A percentile compares a stretch with the other conserved stretches of the same genome.
phyloP scores from a whole-genome alignment of 2,329 filamentous ascomycete genomes.

The Cylindrodendrum hubeiense region DNA sequence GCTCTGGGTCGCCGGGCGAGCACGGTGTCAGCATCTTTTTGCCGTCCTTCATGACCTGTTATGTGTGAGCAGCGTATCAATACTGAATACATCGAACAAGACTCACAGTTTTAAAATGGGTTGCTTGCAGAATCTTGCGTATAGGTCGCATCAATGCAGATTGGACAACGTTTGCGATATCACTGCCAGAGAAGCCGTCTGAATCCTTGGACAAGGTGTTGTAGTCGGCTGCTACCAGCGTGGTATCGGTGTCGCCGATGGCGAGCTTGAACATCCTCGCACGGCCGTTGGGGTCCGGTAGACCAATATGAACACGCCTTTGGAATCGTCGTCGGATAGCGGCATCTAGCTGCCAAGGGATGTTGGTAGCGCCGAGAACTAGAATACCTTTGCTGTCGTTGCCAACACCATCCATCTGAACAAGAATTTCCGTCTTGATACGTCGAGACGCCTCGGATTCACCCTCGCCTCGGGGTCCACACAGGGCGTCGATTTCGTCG shows the following conservation, averaged over 20 bases:
- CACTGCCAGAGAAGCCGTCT: constrained; percentile 95
- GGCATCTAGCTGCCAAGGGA: constrained; percentile 97
- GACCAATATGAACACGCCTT: constrained; percentile 91
- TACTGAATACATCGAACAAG: background rate
- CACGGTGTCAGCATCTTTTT: constrained; percentile 84
- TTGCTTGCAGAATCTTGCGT: constrained; percentile 95
- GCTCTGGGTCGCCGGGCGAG: constrained; percentile 88
- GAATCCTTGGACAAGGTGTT: constrained; percentile 83
- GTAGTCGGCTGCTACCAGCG: constrained; percentile 82
- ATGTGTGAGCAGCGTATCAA: constrained; percentile 8
- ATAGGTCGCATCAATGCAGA: constrained; percentile 98
- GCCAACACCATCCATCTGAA: constrained; percentile 99
- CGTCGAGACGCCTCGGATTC: constrained; percentile 97
- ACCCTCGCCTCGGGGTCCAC: constrained; percentile 91
- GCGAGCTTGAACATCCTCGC: constrained; percentile 96
- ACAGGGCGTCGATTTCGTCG: constrained; percentile 96
- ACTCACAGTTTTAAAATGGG: constrained; percentile 93
- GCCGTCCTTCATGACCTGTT: constrained; percentile 77
- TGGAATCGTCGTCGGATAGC: constrained; percentile 98
- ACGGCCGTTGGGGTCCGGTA: constrained; percentile 88
- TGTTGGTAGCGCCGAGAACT: constrained; percentile 96
- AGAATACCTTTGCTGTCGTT: constrained; percentile 94
- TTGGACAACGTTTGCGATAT: constrained; percentile 96
- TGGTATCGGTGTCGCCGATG: constrained; percentile 92
- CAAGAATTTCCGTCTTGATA: constrained; percentile 98